Base-by-base conservation (phyloP, 352 stramenopile genomes). In the Globisporangium yorkense region DNA sequence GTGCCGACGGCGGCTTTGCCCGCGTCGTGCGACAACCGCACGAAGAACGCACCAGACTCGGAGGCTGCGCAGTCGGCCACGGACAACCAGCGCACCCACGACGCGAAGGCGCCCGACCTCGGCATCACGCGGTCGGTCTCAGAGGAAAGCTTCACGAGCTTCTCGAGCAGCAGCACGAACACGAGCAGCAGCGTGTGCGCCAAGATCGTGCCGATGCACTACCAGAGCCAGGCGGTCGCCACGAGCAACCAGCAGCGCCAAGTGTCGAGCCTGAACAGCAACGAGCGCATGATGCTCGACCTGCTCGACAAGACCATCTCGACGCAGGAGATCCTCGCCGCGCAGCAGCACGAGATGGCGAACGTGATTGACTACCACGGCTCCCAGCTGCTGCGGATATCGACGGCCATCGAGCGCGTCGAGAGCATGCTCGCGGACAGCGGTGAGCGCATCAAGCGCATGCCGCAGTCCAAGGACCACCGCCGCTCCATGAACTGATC, bases 231-330 rank as follows among this genome's bases (percentile, higher is more conserved):
- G n/a, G 6, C 27, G 15, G 40, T 70, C 16, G 45, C 67, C 13
- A 52, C 63, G 54, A 24, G 64, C 8, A 64, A 68, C 37, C 51
- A 79, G 35, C 55, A 70, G 10, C 57, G 39, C 1, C 61, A 79
- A n/a, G 51, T 56, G 0, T 76, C 71, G 4, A 62, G 67, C 43
- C 58, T 86, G 27, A 87, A 90, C 54, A 59, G 77, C 52, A 86
- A 88, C 37, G 75, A 88, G 53, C 77, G 80, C 57, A 74, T 88
- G 71, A 76, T 92, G 65, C 65, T 89, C 54, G 77, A 88, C 44
- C 62, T 92, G 37, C 67, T 92, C 29, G 79, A 89, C 66, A 84
- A 85, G 58, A 92, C 82, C 18, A 89, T 92, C 57, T 79, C 68
- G 24, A 92, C 82, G 2, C 82, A 92, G 51, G 77, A 88, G 55